These are phyloP conservation scores for Porphyrellus sp. DNA, from an alignment of 1,284 basidiomycete species.

Conservation along the genomic window DNA sequence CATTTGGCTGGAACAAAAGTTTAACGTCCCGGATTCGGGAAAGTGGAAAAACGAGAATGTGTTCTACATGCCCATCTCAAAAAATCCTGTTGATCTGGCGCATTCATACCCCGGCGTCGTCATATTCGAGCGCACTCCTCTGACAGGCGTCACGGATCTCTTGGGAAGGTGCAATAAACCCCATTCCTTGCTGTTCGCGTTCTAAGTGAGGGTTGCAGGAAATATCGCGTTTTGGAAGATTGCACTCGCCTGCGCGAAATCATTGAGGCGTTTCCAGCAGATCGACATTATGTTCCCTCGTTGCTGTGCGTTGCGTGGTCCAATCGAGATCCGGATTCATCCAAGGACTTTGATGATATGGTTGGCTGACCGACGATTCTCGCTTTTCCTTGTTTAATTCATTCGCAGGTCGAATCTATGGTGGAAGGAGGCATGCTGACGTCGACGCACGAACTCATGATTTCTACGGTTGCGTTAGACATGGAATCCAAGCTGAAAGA, in stretches of 20 bases:
- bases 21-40: conserved; percentile 61
- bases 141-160: conserved; percentile 57
- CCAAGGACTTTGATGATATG: conserved; percentile 50
- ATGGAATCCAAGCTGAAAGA: conserved; percentile 52
- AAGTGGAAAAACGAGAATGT: conserved; percentile 54
- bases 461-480: conserved; percentile 51
- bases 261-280: conserved; percentile 47
- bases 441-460: conserved; percentile 42
- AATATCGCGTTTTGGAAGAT: conserved; percentile 69
- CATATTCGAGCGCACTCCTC: conserved; percentile 66
- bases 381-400: background rate
- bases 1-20: conserved; percentile 73
- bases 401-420: conserved; percentile 45
- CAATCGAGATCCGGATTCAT: conserved; percentile 38
- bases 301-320: conserved; percentile 60
- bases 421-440: conserved; percentile 43
- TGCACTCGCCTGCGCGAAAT: conserved; percentile 65
- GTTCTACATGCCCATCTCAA: conserved; percentile 50
- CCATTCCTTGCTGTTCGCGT: background rate
- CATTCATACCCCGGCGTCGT: conserved; percentile 56
- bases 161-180: conserved; percentile 53
- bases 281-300: conserved; percentile 57
- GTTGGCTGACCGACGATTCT: conserved; percentile 31
- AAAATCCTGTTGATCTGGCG: conserved; percentile 3
- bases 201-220: conserved; percentile 40